Base-by-base conservation (phyloP, 768 basidiomycete species). In the Clitopilus hobsonii region DNA sequence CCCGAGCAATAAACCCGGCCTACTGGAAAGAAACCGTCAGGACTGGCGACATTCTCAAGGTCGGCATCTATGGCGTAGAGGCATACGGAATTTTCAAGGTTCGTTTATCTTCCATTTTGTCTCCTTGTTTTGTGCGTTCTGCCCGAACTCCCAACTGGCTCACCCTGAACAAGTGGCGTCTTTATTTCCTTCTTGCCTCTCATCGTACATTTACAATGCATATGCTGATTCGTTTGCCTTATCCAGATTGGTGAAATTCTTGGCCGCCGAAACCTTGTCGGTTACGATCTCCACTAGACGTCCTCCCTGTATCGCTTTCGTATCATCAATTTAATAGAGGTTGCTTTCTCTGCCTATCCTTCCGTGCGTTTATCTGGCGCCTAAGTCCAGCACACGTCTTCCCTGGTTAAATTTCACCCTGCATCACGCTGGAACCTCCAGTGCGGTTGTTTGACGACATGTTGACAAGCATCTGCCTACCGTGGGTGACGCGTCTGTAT, bases 31-130 rank as follows among this genome's bases (percentile, higher is more conserved):
- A 81, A 55, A 67, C 85, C 13, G 63, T 81, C 13, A 68, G 74
- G 61, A 84, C 74, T 49, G 91, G 91, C 6, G 84, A 91, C 62
- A 80, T 84, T 70, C 78, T 77, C 5, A 78, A 79, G 61, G 75
- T 92, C 23, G 84, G 84, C 8, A 68, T 92, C 16, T 91, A 93
- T 65, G 91, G 82, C 7, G 65, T 92, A 22, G 91, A 96, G 72
- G 93, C 91, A 27, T 96, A 94, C 66, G 86, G 88, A 14, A 88
- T 96, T 62, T 96, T 89, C 79, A 90, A 90, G 77, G 89, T 88
- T 27, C 53, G 25, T 47, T 22, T 23, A 32, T 32, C 14, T 38
- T 41, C 52, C 23, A 48, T 36, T 49, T 11, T n/a, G n/a, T 3
- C 51, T 30, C 53, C 27, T 10, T 2, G 2, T 50, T 4, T 4